Conservation (phyloP, 371 early-diverging fungal genomes). For the Mucor lusitanicus region DNA sequence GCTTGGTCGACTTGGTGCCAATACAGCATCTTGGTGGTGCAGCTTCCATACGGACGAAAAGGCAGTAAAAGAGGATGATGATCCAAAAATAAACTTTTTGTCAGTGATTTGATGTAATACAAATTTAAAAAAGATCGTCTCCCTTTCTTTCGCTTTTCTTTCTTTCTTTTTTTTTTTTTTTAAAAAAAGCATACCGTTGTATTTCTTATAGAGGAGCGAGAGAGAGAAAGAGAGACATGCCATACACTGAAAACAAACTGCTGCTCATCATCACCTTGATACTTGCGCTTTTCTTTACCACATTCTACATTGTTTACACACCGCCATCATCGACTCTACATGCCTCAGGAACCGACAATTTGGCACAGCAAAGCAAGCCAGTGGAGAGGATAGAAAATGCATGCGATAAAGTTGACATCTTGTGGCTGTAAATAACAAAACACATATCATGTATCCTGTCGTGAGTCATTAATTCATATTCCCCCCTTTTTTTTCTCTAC, state of each 20-base stretch:
- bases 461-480: no score
- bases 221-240: background rate
- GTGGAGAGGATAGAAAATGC: background rate
- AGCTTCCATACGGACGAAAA: background rate
- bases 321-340: background rate
- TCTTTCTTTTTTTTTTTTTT: background rate
- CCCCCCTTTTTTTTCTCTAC: background rate
- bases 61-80: background rate
- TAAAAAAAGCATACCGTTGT: background rate
- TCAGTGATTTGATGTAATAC: background rate
- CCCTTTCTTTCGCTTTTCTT: background rate
- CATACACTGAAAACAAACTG: background rate
- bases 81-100: conserved; percentile 1
- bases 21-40: background rate
- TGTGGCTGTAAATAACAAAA: conserved; percentile 31
- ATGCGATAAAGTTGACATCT: conserved; percentile 32
- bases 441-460: background rate
- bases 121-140: conserved; percentile 3
- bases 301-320: conserved; percentile 9
- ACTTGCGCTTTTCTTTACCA: conserved; percentile 2
- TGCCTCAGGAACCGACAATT: background rate
- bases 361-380: background rate
- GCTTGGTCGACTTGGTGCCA: background rate
- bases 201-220: background rate
- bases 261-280: conserved; percentile 9